phyloP scores from a whole-genome alignment of 1,284 basidiomycete species.

The Tausonia pullulans region DNA sequence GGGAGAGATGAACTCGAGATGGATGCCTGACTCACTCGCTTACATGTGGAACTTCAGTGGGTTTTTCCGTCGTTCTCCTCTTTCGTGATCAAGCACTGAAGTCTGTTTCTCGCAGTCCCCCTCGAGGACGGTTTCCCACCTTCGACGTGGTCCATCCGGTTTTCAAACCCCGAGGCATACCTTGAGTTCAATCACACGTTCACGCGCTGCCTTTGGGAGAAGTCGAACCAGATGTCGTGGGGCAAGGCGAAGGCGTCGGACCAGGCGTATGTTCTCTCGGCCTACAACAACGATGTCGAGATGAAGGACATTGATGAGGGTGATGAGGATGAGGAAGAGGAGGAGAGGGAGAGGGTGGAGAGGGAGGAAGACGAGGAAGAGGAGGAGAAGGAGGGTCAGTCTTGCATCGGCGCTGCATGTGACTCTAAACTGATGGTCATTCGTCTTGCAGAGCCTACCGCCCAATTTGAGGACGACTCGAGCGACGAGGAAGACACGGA shows the following conservation, averaged over 20 bases:
- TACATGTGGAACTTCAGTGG: slow-evolving; percentile 64
- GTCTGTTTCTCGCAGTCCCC: slow-evolving; percentile 28
- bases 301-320: slow-evolving; percentile 67
- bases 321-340: slow-evolving; percentile 27
- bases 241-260: slow-evolving; percentile 63
- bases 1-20: slow-evolving; percentile 48
- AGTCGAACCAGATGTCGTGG: slow-evolving; percentile 62
- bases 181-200: slow-evolving; percentile 55
- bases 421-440: neutral
- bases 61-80: neutral
- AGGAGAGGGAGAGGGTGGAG: slow-evolving; percentile 52
- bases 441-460: slow-evolving; percentile 27
- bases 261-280: slow-evolving; percentile 57
- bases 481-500: slow-evolving; percentile 41
- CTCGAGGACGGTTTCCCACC: slow-evolving; percentile 44
- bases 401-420: neutral
- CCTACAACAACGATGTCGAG: slow-evolving; percentile 61
- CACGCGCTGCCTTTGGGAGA: slow-evolving; percentile 69
- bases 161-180: slow-evolving; percentile 50
- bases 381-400: slow-evolving; percentile 53
- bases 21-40: slow-evolving; percentile 18
- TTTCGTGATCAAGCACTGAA: neutral
- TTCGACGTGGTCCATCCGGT: slow-evolving; percentile 76
- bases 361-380: slow-evolving; percentile 51
- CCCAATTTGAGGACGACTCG: slow-evolving; percentile 42